Percentiles rank a stretch among this genome's conserved stretches.
phyloP scores from a whole-genome alignment of 495 filamentous ascomycete species.

The Aspergillus asperescens region DNA sequence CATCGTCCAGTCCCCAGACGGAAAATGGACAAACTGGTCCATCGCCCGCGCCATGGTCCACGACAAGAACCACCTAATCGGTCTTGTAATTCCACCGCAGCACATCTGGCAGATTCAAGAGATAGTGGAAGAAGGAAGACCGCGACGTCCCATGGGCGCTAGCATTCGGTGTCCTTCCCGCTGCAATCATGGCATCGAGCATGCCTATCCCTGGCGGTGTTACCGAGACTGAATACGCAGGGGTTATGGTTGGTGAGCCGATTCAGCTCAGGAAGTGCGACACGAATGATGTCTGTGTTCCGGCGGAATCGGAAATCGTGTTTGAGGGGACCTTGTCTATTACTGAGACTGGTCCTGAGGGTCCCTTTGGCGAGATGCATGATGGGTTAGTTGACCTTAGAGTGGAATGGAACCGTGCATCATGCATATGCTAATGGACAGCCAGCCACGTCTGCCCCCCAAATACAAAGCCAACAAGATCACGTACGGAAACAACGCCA shows the following conservation, averaged over 20 bases:
- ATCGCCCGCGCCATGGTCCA: slow-evolving; percentile 37
- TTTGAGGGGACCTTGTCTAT: slow-evolving; percentile 35
- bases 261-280: slow-evolving; percentile 39
- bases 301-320: slow-evolving; percentile 36
- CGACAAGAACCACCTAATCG: slow-evolving; percentile 26
- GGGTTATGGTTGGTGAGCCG: slow-evolving; percentile 27
- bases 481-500: slow-evolving; percentile 30
- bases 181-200: slow-evolving; percentile 32
- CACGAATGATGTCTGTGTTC: slow-evolving; percentile 33
- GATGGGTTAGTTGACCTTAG: slow-evolving; percentile 5
- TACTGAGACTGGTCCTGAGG: slow-evolving; percentile 29
- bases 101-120: slow-evolving; percentile 32
- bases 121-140: slow-evolving; percentile 33
- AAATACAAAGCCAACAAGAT: slow-evolving; percentile 35
- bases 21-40: slow-evolving; percentile 38
- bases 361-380: slow-evolving; percentile 35
- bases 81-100: slow-evolving; percentile 29
- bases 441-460: slow-evolving; percentile 28
- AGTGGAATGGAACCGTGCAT: neutral
- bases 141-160: slow-evolving; percentile 35
- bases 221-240: slow-evolving; percentile 33
- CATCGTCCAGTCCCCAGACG: slow-evolving; percentile 32
- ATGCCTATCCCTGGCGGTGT: slow-evolving; percentile 36
- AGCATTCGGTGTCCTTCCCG: slow-evolving; percentile 35
- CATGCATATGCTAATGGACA: neutral